Conservation (phyloP, 306 rosid genomes). For the Vigna trinervia region DNA sequence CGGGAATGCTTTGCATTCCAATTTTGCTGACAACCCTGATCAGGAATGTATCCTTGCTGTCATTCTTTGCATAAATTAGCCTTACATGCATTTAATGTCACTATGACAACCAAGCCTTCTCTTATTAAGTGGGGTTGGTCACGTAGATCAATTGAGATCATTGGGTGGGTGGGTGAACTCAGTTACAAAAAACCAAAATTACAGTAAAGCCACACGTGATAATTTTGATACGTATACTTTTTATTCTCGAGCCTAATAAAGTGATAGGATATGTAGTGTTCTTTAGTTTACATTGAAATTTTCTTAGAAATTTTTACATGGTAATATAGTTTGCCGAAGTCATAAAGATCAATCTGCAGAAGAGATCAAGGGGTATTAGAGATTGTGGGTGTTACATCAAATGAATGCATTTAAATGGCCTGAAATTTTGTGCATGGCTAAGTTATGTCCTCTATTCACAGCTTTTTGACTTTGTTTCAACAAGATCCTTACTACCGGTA, state of each 20-base stretch:
- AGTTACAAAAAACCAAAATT: not conserved
- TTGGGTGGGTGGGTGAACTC: not conserved
- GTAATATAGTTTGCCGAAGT: not conserved
- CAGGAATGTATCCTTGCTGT: constrained; percentile 85
- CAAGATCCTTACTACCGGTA: constrained; percentile 50
- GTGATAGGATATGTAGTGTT: constrained; percentile 12
- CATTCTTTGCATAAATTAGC: constrained; percentile 41
- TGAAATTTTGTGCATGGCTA: constrained; percentile 7
- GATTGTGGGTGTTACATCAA: not conserved
- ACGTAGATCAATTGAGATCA: constrained; percentile 7
- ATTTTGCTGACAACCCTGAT: constrained; percentile 90
- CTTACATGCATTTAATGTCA: not conserved
- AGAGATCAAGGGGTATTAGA: not conserved
- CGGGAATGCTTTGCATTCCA: constrained; percentile 97
- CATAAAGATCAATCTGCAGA: not conserved
- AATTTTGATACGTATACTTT: not conserved
- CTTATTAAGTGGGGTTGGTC: constrained; percentile 7
- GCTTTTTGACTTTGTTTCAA: constrained; percentile 37
- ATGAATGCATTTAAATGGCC: constrained; percentile 20
- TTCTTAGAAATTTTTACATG: not conserved
- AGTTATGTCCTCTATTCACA: constrained; percentile 1
- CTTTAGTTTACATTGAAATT: constrained; percentile 1
- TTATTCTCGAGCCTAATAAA: constrained; percentile 7
- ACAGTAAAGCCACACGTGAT: not conserved
- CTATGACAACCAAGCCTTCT: not conserved